Evolutionary conservation across 176 grass and related monocot genomes (phyloP).

Genomic region (Alopecurus myosuroides): DNA sequence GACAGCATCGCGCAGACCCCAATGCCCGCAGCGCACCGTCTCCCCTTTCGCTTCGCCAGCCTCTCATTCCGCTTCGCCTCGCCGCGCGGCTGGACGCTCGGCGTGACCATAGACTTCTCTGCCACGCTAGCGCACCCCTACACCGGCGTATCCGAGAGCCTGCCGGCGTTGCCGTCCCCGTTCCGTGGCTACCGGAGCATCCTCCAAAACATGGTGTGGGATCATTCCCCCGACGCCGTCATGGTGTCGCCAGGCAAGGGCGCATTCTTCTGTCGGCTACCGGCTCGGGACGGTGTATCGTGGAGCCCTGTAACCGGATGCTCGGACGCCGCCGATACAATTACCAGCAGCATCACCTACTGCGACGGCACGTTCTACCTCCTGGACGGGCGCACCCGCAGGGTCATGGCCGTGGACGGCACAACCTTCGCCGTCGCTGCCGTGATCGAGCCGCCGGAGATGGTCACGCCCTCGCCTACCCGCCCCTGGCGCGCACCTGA

Average conservation of each 20-base stretch:
- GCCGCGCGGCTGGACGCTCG: slow-evolving; percentile 1
- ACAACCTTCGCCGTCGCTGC: neutral
- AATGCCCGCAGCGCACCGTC: neutral
- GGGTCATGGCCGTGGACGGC: slow-evolving; percentile 1
- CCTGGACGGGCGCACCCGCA: neutral
- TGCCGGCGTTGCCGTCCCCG: neutral
- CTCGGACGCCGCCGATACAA: too few species aligned
- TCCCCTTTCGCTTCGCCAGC: slow-evolving; percentile 16
- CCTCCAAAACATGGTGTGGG: neutral
- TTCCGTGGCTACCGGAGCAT: neutral
- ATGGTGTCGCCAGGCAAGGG: neutral
- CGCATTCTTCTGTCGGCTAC: neutral
- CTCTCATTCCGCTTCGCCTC: slow-evolving; percentile 22
- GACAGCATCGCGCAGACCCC: neutral
- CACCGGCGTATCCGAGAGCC: neutral
- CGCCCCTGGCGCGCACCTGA: neutral
- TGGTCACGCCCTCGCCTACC: neutral
- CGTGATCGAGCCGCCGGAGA: neutral
- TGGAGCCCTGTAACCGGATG: neutral
- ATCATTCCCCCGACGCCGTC: neutral
- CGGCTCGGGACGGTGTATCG: neutral
- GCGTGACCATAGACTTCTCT: neutral
- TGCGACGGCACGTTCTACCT: slow-evolving; percentile 19
- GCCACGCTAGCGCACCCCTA: neutral
- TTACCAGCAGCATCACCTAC: slow-evolving; percentile 10